Evolutionary conservation across 148 eudicot genomes (phyloP), one percentile per base, ranked within the genome.

Genomic region (Rhododendron ovatum): DNA sequence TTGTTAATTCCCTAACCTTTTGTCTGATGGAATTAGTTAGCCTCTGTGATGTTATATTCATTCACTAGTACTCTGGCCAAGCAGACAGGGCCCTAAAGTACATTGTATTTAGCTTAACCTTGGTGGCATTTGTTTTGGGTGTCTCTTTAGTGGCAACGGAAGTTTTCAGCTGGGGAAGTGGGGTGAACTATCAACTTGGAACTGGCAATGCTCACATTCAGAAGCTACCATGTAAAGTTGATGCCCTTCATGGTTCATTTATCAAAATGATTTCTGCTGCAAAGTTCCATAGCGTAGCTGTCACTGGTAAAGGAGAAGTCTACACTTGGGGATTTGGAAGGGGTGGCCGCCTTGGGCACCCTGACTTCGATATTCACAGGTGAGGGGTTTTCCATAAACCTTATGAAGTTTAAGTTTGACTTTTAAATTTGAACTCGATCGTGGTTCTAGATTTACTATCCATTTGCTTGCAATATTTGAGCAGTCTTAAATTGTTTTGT

Each of bases 341-440:
- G 89, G 98, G 99, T 73, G 99, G 99, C 63, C 98, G 99, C 59
- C 96, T 98, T 87, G 99, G 99, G 65, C 99, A 98, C 88, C 98
- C 99, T 22, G 99, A 98, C 77, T 98, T 95, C 87, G 99, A 98
- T 88, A 98, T 98, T 85, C 99, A 98, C 88, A 98, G 99, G 99
- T 95, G 86, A 81, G 51, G 35, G 15, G 14, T 33, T 61, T 77
- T 83, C 53, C 13, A 33, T 81, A 33, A 10, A 30, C 73, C n/a
- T n/a, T 83, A 17, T 67, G 47, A 14, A 82, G 74, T 61, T 7
- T 5, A 43, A 59, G 9, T 37, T 57, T 11, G 10, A 11, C 8
- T 26, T 17, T 17, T 12, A 53, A 50, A 24, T 13, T 7, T 13
- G 41, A 12, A 2, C 24, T 35, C 9, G 20, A 33, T 24, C 1